These are phyloP conservation scores for Metschnikowia picachoensis DNA, from an alignment of 805 yeast species.

Conservation along the genomic window DNA sequence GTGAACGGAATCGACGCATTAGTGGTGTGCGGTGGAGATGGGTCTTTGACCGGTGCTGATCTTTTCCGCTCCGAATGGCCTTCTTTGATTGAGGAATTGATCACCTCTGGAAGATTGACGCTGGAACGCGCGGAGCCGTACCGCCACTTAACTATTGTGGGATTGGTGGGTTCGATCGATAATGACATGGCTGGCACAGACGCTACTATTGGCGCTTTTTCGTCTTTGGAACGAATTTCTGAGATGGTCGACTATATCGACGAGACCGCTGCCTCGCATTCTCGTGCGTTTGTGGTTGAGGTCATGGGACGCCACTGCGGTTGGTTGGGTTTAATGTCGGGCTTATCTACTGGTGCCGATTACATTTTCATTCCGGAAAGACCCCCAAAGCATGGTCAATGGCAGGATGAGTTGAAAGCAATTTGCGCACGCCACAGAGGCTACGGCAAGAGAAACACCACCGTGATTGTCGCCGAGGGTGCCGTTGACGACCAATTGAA, in stretches of 20 bases:
- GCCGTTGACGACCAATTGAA: slow-evolving; percentile 80
- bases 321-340: slow-evolving; percentile 97
- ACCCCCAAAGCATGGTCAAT: slow-evolving; percentile 69
- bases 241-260: slow-evolving; percentile 94
- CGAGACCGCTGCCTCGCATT: slow-evolving; percentile 95
- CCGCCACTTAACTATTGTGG: slow-evolving; percentile 78
- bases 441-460: slow-evolving; percentile 89
- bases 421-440: slow-evolving; percentile 76
- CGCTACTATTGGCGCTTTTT: slow-evolving; percentile 93
- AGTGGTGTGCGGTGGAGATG: slow-evolving; percentile 98
- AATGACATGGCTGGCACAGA: slow-evolving; percentile 98
- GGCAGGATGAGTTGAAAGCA: slow-evolving; percentile 77
- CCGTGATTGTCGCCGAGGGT: slow-evolving; percentile 97
- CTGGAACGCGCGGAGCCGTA: slow-evolving; percentile 56
- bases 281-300: slow-evolving; percentile 95
- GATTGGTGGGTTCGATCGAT: slow-evolving; percentile 95
- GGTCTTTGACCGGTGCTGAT: slow-evolving; percentile 97
- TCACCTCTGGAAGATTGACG: slow-evolving; percentile 52
- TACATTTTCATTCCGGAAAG: slow-evolving; percentile 91
- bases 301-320: slow-evolving; percentile 99
- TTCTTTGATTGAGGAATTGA: slow-evolving; percentile 69
- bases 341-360: slow-evolving; percentile 95
- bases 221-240: slow-evolving; percentile 89
- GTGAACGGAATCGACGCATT: slow-evolving; percentile 88
- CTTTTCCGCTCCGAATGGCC: slow-evolving; percentile 95